Conservation (phyloP, 352 stramenopile genomes). For the Sclerospora graminicola region DNA sequence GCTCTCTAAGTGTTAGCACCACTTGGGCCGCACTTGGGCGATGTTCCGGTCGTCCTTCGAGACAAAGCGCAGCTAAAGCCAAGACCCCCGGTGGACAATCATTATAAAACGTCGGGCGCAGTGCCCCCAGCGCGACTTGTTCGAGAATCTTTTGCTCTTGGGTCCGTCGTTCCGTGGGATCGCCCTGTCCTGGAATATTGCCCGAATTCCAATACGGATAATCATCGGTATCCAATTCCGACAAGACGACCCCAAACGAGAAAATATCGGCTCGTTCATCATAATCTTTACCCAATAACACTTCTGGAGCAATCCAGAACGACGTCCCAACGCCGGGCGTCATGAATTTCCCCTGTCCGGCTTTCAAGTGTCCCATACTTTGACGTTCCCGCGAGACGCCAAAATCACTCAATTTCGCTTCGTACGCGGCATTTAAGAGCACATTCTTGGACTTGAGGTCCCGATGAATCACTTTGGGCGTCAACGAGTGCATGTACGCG, state of each 20-base stretch:
- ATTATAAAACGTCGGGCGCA: slow-evolving; percentile 43
- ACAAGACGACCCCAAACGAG: slow-evolving; percentile 37
- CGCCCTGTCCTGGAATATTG: slow-evolving; percentile 14
- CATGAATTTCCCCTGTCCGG: slow-evolving; percentile 34
- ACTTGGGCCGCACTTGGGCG: slow-evolving; percentile 31
- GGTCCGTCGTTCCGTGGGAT: slow-evolving; percentile 17
- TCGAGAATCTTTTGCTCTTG: slow-evolving; percentile 35
- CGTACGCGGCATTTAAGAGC: slow-evolving; percentile 39
- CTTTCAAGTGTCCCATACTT: slow-evolving; percentile 3
- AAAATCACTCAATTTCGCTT: slow-evolving; percentile 74
- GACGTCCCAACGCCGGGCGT: slow-evolving; percentile 33
- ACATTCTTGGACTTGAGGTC: slow-evolving; percentile 80
- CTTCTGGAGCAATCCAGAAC: slow-evolving; percentile 37
- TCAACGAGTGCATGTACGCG: slow-evolving; percentile 55
- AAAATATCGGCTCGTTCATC: slow-evolving; percentile 36
- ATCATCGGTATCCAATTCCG: slow-evolving; percentile 40
- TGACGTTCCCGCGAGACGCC: slow-evolving; percentile 41
- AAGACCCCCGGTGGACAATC: slow-evolving; percentile 33
- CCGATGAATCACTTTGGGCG: slow-evolving; percentile 61
- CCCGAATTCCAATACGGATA: slow-evolving; percentile 38
- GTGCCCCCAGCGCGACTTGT: slow-evolving; percentile 22
- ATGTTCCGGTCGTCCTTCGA: slow-evolving; percentile 32
- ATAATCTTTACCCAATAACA: slow-evolving; percentile 31
- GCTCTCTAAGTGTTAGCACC: slow-evolving; percentile 27
- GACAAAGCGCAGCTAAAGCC: slow-evolving; percentile 28